Base-by-base conservation (phyloP, 768 basidiomycete species). In the Leccinum broughii region DNA sequence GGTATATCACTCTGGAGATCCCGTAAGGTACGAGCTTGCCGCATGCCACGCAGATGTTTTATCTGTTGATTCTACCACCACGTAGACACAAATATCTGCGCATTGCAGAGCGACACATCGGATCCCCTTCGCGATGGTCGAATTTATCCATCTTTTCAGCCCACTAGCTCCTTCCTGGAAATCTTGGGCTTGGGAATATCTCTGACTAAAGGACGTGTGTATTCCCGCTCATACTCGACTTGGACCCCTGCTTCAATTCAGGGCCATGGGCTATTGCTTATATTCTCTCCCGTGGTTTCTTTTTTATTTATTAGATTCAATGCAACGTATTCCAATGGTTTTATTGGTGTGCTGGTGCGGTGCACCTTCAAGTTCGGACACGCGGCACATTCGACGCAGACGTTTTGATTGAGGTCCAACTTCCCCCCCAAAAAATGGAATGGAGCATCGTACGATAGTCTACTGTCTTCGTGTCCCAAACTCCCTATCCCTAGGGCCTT, bases 51-150 rank as follows among this genome's bases (percentile, higher is more conserved):
- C 44, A 44, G 58, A 8, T 8, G 57, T 62, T 60, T 64, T 54
- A 48, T 62, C 41, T 58, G 9, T 48, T 60, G 59, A 63, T 51
- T 51, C 59, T 46, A 41, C 54, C 46, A 49, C 61, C 51, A 26
- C 17, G 58, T 46, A 48, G 41, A 10, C 62, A 55, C 65, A 66
- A 65, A 39, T 55, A 70, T 56, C 3, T 39, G 39, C 39, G 8
- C 39, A 17, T 39, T 39, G 15, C 37, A 7, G 8, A 41, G 41
- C 41, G n/a, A 41, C 41, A n/a, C 41, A 41, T 0, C 41, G 41
- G 41, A 41, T 41, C 48, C 37, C 56, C 54, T 28, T 51, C 54
- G 9, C 44, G 48, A 41, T 41, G 35, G 13, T 39, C 20, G 10
- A 14, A 26, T 60, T 50, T 44, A 39, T 28, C 51, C 46, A 54